These are phyloP conservation scores for Russula sp. DNA, from an alignment of 768 basidiomycete species.

Conservation along the genomic window DNA sequence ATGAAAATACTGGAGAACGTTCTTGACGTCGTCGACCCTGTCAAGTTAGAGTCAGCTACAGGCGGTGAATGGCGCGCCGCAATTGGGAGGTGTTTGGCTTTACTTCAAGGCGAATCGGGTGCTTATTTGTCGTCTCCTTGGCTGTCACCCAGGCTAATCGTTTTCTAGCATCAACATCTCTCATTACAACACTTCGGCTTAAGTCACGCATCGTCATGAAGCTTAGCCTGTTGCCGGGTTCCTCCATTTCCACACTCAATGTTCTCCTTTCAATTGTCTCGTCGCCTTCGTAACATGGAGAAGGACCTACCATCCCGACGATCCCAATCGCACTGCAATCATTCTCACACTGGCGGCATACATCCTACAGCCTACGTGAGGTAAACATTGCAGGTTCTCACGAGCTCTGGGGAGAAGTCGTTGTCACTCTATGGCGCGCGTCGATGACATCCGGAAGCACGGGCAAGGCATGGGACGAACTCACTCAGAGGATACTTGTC, in stretches of 20 bases:
- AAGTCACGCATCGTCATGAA: conserved; percentile 17
- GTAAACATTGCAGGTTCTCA: conserved; percentile 34
- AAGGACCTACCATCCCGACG: conserved; percentile 6
- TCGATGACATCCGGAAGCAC: conserved; percentile 43
- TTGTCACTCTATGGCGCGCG: conserved; percentile 57
- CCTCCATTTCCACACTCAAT: conserved; percentile 10
- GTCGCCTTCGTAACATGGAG: conserved; percentile 17
- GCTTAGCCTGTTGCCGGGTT: conserved; percentile 21
- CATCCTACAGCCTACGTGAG: conserved; percentile 36
- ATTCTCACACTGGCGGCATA: conserved; percentile 17
- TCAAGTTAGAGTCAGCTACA: conserved; percentile 53
- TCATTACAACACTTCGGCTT: neutral
- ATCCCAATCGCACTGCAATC: neutral
- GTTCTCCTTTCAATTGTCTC: conserved; percentile 24
- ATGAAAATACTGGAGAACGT: conserved; percentile 39
- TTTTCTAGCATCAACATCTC: neutral
- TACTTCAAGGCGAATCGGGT: conserved; percentile 40
- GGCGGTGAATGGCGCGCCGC: conserved; percentile 59
- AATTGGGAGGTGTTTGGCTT: conserved; percentile 51
- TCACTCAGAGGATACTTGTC: conserved; percentile 54
- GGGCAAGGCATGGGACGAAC: conserved; percentile 45
- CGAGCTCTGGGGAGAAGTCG: conserved; percentile 47
- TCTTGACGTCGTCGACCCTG: conserved; percentile 42
- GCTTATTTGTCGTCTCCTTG: neutral
- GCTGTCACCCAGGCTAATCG: neutral